Conservation (phyloP, 2,329 filamentous ascomycete genomes). For the Anthostomella pinea region DNA sequence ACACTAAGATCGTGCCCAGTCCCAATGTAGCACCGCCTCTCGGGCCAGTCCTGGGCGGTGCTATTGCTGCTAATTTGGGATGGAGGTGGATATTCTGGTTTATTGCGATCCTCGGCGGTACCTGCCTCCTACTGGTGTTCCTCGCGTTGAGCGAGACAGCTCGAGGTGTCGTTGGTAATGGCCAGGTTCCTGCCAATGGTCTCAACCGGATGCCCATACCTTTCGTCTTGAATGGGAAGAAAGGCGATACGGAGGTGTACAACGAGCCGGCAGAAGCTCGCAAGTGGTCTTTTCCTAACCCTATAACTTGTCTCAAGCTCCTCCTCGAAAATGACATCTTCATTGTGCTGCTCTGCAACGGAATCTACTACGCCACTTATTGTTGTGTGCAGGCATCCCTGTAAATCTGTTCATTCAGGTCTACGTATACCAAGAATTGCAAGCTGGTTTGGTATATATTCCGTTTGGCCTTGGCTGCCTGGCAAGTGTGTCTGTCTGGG, state of each 20-base stretch:
- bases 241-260: background rate
- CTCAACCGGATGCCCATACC: slow-evolving; percentile 9
- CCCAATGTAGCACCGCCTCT: slow-evolving; percentile 32
- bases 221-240: background rate
- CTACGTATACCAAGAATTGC: slow-evolving; percentile 18
- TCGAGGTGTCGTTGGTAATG: slow-evolving; percentile 13
- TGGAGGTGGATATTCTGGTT: slow-evolving; percentile 51
- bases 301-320: slow-evolving; percentile 12
- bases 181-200: slow-evolving; percentile 10
- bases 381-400: slow-evolving; percentile 21
- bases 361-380: slow-evolving; percentile 23
- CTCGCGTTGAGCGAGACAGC: slow-evolving; percentile 38
- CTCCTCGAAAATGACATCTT: slow-evolving; percentile 8
- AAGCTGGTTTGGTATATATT: slow-evolving; percentile 20
- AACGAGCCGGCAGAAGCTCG: background rate
- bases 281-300: slow-evolving; percentile 10
- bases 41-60: slow-evolving; percentile 46
- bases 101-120: slow-evolving; percentile 35
- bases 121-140: slow-evolving; percentile 35
- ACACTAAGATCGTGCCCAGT: no score
- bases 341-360: slow-evolving; percentile 18
- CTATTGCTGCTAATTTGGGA: slow-evolving; percentile 43
- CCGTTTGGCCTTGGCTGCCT: slow-evolving; percentile 18
- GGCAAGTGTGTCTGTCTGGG: slow-evolving; percentile 16
- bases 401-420: slow-evolving; percentile 20